phyloP scores from a whole-genome alignment of 345 rosid genomes.

The Lepidium africanum region DNA sequence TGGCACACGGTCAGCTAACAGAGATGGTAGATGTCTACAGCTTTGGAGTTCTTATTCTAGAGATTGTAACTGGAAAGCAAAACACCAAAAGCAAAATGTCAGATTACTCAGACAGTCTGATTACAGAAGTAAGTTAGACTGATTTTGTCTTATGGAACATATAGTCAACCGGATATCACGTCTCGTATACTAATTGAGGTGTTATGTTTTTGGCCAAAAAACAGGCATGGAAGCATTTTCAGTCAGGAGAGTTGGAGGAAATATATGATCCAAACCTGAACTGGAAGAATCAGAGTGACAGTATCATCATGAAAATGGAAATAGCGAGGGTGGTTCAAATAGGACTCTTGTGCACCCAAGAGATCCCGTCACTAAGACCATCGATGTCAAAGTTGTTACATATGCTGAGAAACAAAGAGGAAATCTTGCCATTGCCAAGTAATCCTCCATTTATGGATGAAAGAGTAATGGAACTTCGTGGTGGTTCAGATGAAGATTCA shows the following conservation, averaged over 20 bases:
- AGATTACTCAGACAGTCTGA: slow-evolving; percentile 76
- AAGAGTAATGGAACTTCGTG: slow-evolving; percentile 67
- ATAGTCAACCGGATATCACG: background rate
- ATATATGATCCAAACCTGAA: slow-evolving; percentile 62
- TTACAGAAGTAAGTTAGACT: slow-evolving; percentile 55
- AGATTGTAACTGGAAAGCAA: slow-evolving; percentile 71
- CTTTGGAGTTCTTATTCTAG: slow-evolving; percentile 78
- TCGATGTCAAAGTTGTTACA: slow-evolving; percentile 68
- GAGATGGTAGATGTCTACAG: slow-evolving; percentile 91
- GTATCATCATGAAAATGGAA: slow-evolving; percentile 45
- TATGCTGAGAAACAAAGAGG: slow-evolving; percentile 64
- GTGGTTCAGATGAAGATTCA: slow-evolving; percentile 40
- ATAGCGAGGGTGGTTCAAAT: slow-evolving; percentile 59
- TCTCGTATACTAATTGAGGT: slow-evolving; percentile 3
- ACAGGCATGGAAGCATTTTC: slow-evolving; percentile 79
- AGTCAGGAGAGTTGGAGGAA: slow-evolving; percentile 55
- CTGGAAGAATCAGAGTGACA: slow-evolving; percentile 28
- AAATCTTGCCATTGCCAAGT: slow-evolving; percentile 55
- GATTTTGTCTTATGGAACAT: background rate
- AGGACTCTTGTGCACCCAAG: slow-evolving; percentile 83
- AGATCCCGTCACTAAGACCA: slow-evolving; percentile 59
- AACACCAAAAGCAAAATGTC: slow-evolving; percentile 63
- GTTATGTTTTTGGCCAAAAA: background rate
- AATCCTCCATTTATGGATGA: slow-evolving; percentile 88
- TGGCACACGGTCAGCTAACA: slow-evolving; percentile 85